A percentile compares a stretch with the other conserved stretches of the same genome.
Conservation (phyloP, 2,329 filamentous ascomycete genomes). For the Aciculosporium take region DNA sequence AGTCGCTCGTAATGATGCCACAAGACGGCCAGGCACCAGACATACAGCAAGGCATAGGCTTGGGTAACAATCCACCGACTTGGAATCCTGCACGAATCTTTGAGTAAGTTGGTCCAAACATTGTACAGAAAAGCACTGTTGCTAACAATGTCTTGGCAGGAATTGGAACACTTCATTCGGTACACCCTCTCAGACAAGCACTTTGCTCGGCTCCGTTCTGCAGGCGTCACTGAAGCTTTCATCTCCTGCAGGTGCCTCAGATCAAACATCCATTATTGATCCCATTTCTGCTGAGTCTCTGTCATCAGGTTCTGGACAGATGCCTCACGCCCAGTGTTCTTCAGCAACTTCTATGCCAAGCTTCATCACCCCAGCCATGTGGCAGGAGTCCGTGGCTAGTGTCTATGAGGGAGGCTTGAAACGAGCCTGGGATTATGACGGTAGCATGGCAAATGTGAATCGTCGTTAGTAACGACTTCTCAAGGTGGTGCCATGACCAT, state of each 20-base stretch:
- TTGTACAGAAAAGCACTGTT: not conserved
- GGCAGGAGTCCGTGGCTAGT: slow-evolving; percentile 57
- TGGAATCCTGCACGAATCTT: slow-evolving; percentile 87
- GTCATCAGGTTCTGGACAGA: slow-evolving; percentile 29
- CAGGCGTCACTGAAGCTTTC: slow-evolving; percentile 24
- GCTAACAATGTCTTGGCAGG: slow-evolving; percentile 28
- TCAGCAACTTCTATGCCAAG: slow-evolving; percentile 36
- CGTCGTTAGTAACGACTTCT: slow-evolving; percentile 9
- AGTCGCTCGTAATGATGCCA: slow-evolving; percentile 58
- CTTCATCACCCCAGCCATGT: slow-evolving; percentile 59
- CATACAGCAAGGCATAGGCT: slow-evolving; percentile 39
- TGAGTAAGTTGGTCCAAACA: slow-evolving; percentile 49
- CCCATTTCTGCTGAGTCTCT: slow-evolving; percentile 31
- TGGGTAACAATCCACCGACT: slow-evolving; percentile 49
- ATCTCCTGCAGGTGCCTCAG: slow-evolving; percentile 38
- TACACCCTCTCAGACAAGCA: slow-evolving; percentile 35
- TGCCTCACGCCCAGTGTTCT: slow-evolving; percentile 37
- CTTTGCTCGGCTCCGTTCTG: slow-evolving; percentile 18
- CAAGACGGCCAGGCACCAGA: slow-evolving; percentile 41
- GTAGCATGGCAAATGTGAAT: slow-evolving; percentile 17
- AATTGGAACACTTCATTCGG: slow-evolving; percentile 95
- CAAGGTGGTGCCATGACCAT: not conserved
- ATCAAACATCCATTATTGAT: slow-evolving; percentile 39
- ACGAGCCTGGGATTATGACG: slow-evolving; percentile 44
- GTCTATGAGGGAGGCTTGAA: slow-evolving; percentile 54